Conservation (phyloP, 2,329 filamentous ascomycete species). For the Helicocarpus griseus region DNA sequence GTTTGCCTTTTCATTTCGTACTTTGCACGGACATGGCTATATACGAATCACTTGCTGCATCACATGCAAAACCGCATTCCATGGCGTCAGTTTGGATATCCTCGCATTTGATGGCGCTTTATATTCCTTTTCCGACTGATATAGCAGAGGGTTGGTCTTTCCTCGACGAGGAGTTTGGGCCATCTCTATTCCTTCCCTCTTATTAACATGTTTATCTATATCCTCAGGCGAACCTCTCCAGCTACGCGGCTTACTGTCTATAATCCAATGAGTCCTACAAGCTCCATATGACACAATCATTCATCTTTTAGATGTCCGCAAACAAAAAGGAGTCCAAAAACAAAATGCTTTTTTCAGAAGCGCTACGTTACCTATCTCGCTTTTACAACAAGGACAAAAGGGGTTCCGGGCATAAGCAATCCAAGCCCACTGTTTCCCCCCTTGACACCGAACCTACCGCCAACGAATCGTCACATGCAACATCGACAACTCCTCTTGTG, state of each 20-base stretch:
- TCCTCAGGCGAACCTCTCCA: too few relatives aligned
- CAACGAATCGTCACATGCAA: neutral
- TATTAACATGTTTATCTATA: too few relatives aligned
- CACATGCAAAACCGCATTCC: too few relatives aligned
- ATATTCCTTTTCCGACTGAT: neutral
- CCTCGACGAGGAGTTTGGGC: neutral
- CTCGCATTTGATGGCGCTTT: too few relatives aligned
- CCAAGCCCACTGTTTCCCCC: neutral
- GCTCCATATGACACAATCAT: neutral
- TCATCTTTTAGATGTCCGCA: neutral
- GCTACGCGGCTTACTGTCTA: too few relatives aligned
- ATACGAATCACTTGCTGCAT: too few relatives aligned
- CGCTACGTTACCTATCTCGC: constrained; percentile 11
- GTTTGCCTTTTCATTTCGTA: neutral
- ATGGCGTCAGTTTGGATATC: too few relatives aligned
- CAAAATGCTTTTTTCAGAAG: constrained; percentile 9
- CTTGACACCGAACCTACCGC: neutral
- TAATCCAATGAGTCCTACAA: too few relatives aligned
- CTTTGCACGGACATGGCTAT: too few relatives aligned
- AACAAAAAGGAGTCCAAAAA: neutral
- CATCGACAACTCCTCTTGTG: neutral
- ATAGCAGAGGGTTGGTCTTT: neutral
- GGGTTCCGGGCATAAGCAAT: neutral
- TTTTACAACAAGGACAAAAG: constrained; percentile 7
- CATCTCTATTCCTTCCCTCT: neutral